Conservation (phyloP, 805 yeast species). For the Ascoidea asiatica region DNA sequence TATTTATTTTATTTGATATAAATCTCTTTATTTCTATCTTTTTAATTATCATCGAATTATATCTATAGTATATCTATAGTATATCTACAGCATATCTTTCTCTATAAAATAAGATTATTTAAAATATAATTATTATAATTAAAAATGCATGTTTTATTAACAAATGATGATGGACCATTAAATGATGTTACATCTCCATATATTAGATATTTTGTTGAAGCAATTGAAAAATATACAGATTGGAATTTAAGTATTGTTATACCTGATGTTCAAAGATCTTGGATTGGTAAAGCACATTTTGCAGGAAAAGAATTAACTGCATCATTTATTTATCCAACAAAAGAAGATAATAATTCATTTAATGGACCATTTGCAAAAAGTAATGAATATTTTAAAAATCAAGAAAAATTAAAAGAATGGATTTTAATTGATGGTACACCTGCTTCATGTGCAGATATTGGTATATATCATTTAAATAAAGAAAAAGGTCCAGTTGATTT, state of each 20-base stretch:
- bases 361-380: constrained; percentile 55
- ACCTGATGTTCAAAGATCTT: constrained; percentile 74
- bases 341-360: constrained; percentile 32
- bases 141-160: constrained; percentile 40
- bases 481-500: constrained; percentile 57
- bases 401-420: constrained; percentile 70
- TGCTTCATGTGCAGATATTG: constrained; percentile 89
- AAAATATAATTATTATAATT: too few species aligned
- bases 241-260: constrained; percentile 81
- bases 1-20: too few species aligned
- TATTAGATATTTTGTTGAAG: constrained; percentile 66
- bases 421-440: constrained; percentile 84
- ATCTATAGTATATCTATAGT: background rate
- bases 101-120: too few species aligned
- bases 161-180: constrained; percentile 96
- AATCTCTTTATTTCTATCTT: too few species aligned
- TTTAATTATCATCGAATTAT: background rate
- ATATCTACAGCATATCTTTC: too few species aligned
- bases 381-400: constrained; percentile 19
- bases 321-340: constrained; percentile 49
- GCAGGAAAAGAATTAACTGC: constrained; percentile 58
- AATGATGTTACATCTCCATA: constrained; percentile 72
- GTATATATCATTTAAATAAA: constrained; percentile 55
- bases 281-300: constrained; percentile 97
- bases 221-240: constrained; percentile 47